Evolutionary conservation across 192 early-diverging fungal genomes (phyloP).

Genomic region (Umbelopsis sp.): DNA sequence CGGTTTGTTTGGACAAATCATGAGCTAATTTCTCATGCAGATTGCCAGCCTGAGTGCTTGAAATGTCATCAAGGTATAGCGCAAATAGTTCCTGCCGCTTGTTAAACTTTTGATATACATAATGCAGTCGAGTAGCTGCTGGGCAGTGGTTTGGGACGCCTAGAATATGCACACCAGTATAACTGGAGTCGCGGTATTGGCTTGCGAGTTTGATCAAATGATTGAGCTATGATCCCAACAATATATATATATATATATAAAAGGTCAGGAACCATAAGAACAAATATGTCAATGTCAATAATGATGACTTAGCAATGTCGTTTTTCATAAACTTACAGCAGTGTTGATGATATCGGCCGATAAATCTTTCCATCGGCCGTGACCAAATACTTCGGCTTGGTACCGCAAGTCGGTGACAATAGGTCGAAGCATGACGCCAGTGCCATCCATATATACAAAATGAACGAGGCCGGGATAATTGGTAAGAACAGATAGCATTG

Average conservation of each 20-base stretch:
- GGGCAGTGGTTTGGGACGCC: constrained; percentile 1
- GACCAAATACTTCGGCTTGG: neutral
- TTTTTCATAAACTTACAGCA: neutral
- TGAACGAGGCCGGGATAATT: constrained; percentile 34
- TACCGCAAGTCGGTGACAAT: constrained; percentile 25
- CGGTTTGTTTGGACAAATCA: constrained; percentile 1
- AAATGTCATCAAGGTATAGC: neutral
- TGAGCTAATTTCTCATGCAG: neutral
- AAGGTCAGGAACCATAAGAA: neutral
- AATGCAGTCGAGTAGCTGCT: neutral
- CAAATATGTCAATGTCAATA: neutral
- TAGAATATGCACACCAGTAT: constrained; percentile 11
- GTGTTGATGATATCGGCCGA: neutral
- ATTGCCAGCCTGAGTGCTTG: neutral
- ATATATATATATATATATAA: neutral
- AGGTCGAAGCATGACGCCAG: constrained; percentile 25
- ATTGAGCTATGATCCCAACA: neutral
- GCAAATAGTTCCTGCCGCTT: neutral
- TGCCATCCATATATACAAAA: constrained; percentile 30
- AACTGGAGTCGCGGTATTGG: neutral
- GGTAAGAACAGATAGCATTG: constrained; percentile 29
- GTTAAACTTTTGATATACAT: constrained; percentile 6
- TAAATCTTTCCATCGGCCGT: neutral
- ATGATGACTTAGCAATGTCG: neutral
- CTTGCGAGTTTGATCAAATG: constrained; percentile 2